A percentile compares a stretch with the other conserved stretches of the same genome.
phyloP scores from a whole-genome alignment of 2,329 filamentous ascomycete species.

The Phyllosticta citrichinensis region DNA sequence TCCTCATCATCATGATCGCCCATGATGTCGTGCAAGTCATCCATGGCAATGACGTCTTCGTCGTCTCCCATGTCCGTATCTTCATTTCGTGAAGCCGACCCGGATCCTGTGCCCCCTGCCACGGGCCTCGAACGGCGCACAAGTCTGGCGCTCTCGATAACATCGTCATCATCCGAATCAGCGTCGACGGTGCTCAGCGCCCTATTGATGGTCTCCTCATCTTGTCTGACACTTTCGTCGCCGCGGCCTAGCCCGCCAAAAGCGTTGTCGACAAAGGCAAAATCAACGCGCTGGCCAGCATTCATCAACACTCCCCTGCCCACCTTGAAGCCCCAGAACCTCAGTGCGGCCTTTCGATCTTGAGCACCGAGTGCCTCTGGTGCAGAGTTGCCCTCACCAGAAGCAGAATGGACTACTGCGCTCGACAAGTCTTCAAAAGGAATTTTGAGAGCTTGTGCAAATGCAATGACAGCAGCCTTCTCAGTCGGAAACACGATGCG shows the following conservation, averaged over 20 bases:
- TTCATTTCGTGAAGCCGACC: background rate
- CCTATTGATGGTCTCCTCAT: constrained; percentile 30
- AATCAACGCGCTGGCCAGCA: constrained; percentile 45
- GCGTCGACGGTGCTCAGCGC: constrained; percentile 40
- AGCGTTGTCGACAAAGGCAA: constrained; percentile 47
- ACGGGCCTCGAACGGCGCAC: background rate
- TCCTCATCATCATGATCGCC: constrained; percentile 22
- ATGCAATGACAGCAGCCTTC: constrained; percentile 46
- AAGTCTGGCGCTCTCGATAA: constrained; percentile 18
- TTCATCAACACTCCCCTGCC: constrained; percentile 50
- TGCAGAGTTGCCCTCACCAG: constrained; percentile 12
- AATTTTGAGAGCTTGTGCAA: constrained; percentile 42
- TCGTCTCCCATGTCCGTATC: constrained; percentile 17
- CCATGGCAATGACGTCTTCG: background rate
- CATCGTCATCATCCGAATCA: constrained; percentile 35
- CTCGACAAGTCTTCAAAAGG: constrained; percentile 42
- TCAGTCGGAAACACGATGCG: constrained; percentile 44
- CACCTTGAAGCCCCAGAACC: constrained; percentile 52
- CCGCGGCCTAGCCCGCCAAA: constrained; percentile 49
- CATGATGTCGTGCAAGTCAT: constrained; percentile 15
- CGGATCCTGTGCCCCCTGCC: background rate
- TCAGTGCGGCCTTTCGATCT: constrained; percentile 33
- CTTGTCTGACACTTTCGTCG: constrained; percentile 27
- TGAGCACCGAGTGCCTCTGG: constrained; percentile 25
- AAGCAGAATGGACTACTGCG: constrained; percentile 21